Conservation (phyloP, 192 early-diverging fungal species). For the Anaeromyces robustus region DNA sequence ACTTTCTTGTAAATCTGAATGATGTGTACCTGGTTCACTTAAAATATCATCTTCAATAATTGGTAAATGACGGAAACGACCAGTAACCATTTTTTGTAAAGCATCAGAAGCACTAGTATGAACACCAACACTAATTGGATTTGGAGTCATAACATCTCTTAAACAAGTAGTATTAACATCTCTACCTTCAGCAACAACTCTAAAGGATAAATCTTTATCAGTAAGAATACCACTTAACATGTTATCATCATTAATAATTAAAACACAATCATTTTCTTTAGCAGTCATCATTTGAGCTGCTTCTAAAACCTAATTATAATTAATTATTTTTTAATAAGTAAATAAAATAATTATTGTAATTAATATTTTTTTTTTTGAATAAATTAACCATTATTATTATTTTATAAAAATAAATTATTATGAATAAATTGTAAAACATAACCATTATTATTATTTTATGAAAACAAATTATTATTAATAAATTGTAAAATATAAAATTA, state of each 20-base stretch:
- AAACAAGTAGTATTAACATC: conserved; percentile 24
- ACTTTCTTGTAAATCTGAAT: conserved; percentile 25
- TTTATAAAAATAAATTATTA: no score
- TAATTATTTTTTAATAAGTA: no score
- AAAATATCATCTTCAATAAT: conserved; percentile 54
- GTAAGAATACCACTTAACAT: conserved; percentile 91
- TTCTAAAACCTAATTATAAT: conserved; percentile 22
- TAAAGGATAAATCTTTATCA: conserved; percentile 91
- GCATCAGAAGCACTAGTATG: conserved; percentile 66
- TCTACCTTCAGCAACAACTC: conserved; percentile 68
- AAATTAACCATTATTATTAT: no score
- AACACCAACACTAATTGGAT: conserved; percentile 68
- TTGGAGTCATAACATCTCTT: conserved; percentile 78
- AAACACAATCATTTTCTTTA: conserved; percentile 84
- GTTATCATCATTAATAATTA: conserved; percentile 85
- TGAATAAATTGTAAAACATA: no score
- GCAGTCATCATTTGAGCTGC: conserved; percentile 93
- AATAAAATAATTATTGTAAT: no score
- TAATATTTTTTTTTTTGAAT: no score
- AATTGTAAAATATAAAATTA: no score
- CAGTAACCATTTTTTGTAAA: conserved; percentile 64
- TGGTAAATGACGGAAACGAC: conserved; percentile 72
- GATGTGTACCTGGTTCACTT: background rate
- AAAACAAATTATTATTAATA: no score
- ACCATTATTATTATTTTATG: no score